Evolutionary conservation across 495 filamentous ascomycete species (phyloP), one percentile per base, ranked within the genome.

Genomic region (Hyaloscypha bicolor): DNA sequence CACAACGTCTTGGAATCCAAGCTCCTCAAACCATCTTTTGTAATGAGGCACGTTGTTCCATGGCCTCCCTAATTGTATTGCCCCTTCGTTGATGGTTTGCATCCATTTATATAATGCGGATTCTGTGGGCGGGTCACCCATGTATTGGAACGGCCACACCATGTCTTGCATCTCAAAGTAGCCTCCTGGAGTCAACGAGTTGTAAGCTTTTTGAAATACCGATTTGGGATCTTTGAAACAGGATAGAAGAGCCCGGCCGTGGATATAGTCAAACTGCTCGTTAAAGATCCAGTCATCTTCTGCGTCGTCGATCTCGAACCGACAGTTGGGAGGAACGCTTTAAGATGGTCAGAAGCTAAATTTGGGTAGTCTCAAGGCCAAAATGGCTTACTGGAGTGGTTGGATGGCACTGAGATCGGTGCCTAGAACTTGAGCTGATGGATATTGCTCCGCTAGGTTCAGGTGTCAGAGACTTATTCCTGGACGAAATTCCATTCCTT

Each of bases 401-500:
- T 87, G 85, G 58, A 82, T 81, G 1, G 85, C 81, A 55, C 78
- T 81, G 0, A 86, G 72, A 69, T 86, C 83, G 30, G 76, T 82
- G 22, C 79, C 80, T 9, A 81, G 76, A 45, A 76, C 62, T 37
- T 69, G 63, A 9, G 77, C 74, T 42, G 65, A 76, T 71, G 67
- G 75, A 66, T 67, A 58, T 45, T 62, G 39, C 53, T 55, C 25
- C 9, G 65, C 82, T 65, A 21, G 25, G 25, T 25, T 25, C 25
- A 25, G 25, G 25, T 25, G 25, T 25, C 25, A 25, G 25, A 25
- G 25, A 25, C 25, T 25, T 25, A 25, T 25, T 25, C 25, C 25
- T 2, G 25, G 25, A 25, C 25, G 25, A 25, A 25, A 25, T 25
- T 1, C 25, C 25, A 25, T 25, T 25, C 8, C 52, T 16, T 22